Percentiles rank a stretch among this genome's conserved stretches.
phyloP scores from a whole-genome alignment of 169 alveolate genomes.

The Eimeria necatrix region DNA sequence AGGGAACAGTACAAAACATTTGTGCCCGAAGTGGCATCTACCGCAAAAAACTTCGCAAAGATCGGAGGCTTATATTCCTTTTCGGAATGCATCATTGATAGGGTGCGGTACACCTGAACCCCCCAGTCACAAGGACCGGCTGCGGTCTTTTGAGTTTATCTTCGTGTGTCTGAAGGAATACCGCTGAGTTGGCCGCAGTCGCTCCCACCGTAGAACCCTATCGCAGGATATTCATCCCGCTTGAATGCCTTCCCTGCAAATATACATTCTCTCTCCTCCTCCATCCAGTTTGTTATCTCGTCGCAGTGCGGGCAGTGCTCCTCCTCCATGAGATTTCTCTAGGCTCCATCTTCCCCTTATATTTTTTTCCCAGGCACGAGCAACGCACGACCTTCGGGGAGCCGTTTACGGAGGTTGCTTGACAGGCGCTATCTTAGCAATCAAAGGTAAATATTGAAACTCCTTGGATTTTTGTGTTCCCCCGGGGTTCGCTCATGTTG shows the following conservation, averaged over 20 bases:
- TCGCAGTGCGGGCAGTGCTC: conserved; percentile 72
- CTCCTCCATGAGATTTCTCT: conserved; percentile 75
- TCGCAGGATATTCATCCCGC: not conserved
- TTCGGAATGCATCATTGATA: conserved; percentile 86
- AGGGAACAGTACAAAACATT: conserved; percentile 81
- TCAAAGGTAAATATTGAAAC: conserved; percentile 73
- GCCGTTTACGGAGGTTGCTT: conserved; percentile 89
- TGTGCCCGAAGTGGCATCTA: conserved; percentile 74
- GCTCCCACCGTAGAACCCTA: not conserved
- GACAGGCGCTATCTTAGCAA: conserved; percentile 87
- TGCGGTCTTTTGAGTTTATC: not conserved
- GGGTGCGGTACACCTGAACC: conserved; percentile 70
- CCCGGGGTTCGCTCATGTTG: too few relatives aligned
- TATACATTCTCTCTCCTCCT: too few relatives aligned
- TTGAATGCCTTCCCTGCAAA: too few relatives aligned
- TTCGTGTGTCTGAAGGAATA: not conserved
- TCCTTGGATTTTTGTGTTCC: not conserved
- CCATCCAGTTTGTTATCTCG: not conserved
- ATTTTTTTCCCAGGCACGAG: conserved; percentile 81
- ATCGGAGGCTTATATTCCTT: conserved; percentile 88
- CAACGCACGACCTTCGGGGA: conserved; percentile 85
- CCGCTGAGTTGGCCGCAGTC: not conserved
- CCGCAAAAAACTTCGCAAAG: conserved; percentile 83
- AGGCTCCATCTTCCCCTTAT: conserved; percentile 72
- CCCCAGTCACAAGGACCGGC: not conserved